These are phyloP conservation scores for Hericium rajendrae DNA, from an alignment of 768 basidiomycete species.

Conservation along the genomic window DNA sequence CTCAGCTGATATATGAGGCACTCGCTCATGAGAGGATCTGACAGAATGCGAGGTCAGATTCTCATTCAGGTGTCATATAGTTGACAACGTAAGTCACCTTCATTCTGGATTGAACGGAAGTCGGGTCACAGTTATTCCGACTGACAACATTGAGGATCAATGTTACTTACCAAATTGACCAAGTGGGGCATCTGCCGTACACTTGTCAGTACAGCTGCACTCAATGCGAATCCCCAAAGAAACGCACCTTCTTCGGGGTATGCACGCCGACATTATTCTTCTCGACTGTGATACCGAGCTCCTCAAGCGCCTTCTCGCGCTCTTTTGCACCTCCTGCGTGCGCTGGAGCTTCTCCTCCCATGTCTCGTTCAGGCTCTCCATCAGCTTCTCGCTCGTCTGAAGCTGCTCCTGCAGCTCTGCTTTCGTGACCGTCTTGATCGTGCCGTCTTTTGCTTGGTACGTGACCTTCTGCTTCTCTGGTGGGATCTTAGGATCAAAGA, in stretches of 20 bases:
- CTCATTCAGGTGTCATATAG: not conserved
- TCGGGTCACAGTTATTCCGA: not conserved
- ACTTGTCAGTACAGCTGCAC: not conserved
- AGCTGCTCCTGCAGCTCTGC: slow-evolving; percentile 97
- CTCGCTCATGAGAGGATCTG: slow-evolving; percentile 95
- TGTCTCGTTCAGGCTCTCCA: slow-evolving; percentile 88
- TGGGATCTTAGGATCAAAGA: slow-evolving; percentile 81
- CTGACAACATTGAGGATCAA: not conserved
- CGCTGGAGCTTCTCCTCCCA: slow-evolving; percentile 92
- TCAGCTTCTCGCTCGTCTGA: slow-evolving; percentile 89
- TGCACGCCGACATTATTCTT: slow-evolving; percentile 95
- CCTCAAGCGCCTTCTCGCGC: slow-evolving; percentile 94
- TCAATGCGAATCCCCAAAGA: not conserved
- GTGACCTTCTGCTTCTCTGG: slow-evolving; percentile 94
- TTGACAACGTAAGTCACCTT: slow-evolving; percentile 6
- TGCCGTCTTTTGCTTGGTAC: slow-evolving; percentile 87
- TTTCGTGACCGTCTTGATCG: slow-evolving; percentile 91
- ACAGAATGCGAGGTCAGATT: not conserved
- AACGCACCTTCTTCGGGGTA: slow-evolving; percentile 82
- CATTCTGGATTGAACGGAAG: slow-evolving; percentile 6
- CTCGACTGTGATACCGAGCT: slow-evolving; percentile 95
- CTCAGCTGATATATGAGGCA: slow-evolving; percentile 92
- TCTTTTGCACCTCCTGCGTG: slow-evolving; percentile 92
- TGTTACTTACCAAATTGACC: slow-evolving; percentile 69
- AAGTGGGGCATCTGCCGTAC: slow-evolving; percentile 75